Evolutionary conservation across 2,329 filamentous ascomycete species (phyloP).

Genomic region (Hysterium pulicare): DNA sequence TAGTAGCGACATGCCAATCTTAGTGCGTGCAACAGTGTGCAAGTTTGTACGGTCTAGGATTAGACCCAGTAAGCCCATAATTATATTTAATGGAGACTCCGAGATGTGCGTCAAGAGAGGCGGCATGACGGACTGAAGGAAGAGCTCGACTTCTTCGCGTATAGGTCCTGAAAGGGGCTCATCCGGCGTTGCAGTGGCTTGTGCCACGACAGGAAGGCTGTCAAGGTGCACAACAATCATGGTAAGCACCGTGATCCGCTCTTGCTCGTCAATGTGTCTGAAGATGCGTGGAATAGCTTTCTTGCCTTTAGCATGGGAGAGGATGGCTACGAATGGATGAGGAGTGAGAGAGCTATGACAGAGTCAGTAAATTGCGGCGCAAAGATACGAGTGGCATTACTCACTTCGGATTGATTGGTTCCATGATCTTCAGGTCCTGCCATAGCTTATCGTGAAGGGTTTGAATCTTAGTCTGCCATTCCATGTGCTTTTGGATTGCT

Average conservation of each 20-base stretch:
- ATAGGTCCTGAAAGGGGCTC: constrained; percentile 66
- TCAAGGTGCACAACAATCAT: constrained; percentile 95
- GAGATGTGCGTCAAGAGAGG: constrained; percentile 86
- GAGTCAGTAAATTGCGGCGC: constrained; percentile 8
- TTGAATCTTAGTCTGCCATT: constrained; percentile 72
- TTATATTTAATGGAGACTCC: constrained; percentile 85
- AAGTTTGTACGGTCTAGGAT: constrained; percentile 80
- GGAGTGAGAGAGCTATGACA: constrained; percentile 61
- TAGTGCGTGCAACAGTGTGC: constrained; percentile 77
- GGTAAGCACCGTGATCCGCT: constrained; percentile 90
- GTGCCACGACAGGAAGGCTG: constrained; percentile 81
- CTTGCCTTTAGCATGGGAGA: constrained; percentile 94
- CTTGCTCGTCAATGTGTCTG: constrained; percentile 85
- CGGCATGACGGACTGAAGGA: constrained; percentile 83
- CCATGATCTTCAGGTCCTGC: constrained; percentile 85
- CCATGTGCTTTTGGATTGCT: constrained; percentile 68
- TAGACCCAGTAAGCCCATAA: constrained; percentile 83
- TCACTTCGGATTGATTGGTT: constrained; percentile 67
- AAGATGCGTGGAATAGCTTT: constrained; percentile 94
- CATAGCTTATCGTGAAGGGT: constrained; percentile 78
- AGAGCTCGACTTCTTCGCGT: constrained; percentile 89
- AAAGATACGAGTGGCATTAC: constrained; percentile 14
- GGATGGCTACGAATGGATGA: constrained; percentile 93
- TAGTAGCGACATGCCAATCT: constrained; percentile 83
- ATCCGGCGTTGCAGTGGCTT: constrained; percentile 70